Conservation (phyloP, 208 protist genomes). For the Crithidia sp. region DNA sequence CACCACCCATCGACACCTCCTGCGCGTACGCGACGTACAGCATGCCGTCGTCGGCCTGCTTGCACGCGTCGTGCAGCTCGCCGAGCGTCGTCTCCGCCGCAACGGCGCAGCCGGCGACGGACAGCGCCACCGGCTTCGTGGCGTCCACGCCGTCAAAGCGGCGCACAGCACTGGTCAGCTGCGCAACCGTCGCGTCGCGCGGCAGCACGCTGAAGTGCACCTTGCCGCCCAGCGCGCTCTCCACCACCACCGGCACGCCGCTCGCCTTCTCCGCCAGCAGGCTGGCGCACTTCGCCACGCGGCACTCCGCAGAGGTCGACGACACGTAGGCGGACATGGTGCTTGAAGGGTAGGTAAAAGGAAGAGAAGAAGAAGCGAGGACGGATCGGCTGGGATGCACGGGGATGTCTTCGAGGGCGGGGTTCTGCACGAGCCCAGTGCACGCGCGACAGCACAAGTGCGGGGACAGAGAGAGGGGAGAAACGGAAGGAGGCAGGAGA, state of each 20-base stretch:
- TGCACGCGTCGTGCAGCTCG: neutral
- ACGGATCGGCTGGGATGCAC: no score
- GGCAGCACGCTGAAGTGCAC: no score
- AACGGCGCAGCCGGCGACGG: no score
- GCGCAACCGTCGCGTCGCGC: neutral
- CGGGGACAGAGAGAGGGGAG: no score
- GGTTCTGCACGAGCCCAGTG: no score
- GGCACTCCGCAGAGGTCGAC: slow-evolving; percentile 23
- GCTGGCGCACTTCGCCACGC: slow-evolving; percentile 28
- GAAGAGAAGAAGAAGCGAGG: no score
- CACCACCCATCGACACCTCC: neutral
- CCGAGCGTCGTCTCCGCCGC: neutral
- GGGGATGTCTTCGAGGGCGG: no score
- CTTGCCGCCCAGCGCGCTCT: no score
- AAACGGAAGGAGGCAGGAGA: no score
- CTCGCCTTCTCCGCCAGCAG: neutral
- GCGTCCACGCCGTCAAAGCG: slow-evolving; percentile 5
- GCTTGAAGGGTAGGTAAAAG: neutral
- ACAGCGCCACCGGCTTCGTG: neutral
- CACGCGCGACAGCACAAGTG: no score
- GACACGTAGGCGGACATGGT: slow-evolving; percentile 28
- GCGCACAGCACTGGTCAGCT: slow-evolving; percentile 18
- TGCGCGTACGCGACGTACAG: neutral
- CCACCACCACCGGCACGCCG: no score
- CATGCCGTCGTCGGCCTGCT: neutral